Evolutionary conservation across 2,329 filamentous ascomycete species (phyloP).

Genomic region (Tolypocladium paradoxum): DNA sequence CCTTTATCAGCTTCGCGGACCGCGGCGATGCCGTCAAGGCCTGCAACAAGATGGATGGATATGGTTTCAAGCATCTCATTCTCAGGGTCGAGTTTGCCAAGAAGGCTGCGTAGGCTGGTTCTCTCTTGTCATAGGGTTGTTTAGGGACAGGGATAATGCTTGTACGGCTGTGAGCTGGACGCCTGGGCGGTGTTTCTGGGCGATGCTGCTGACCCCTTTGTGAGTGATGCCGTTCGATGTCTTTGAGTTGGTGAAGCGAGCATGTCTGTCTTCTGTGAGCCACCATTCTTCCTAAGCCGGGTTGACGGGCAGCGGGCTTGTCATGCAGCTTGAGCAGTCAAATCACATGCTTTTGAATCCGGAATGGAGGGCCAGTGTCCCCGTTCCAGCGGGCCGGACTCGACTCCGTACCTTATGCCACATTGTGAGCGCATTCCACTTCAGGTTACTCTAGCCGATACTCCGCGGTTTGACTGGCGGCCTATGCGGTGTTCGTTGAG

Average conservation of each 20-base stretch:
- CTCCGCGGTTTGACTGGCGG: neutral
- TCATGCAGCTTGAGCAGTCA: neutral
- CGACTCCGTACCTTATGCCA: no score
- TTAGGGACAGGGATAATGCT: conserved; percentile 3
- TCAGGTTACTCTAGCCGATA: neutral
- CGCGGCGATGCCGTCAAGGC: conserved; percentile 81
- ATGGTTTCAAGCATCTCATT: conserved; percentile 79
- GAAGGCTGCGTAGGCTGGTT: conserved; percentile 40
- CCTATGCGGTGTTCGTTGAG: neutral
- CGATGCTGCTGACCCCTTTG: neutral
- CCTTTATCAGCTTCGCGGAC: conserved; percentile 95
- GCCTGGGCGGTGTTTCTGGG: neutral
- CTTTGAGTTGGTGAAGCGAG: neutral
- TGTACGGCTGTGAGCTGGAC: neutral
- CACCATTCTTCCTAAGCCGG: neutral
- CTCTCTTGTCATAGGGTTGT: neutral
- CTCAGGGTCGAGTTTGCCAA: conserved; percentile 82
- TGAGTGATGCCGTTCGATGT: neutral
- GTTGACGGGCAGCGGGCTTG: neutral
- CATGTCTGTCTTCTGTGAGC: neutral
- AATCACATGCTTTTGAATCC: neutral
- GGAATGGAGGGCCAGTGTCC: neutral
- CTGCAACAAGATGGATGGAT: conserved; percentile 97
- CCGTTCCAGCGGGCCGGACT: neutral
- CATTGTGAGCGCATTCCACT: neutral